Conservation (phyloP, 176 grass and related monocot genomes). For the Carex cristatella region DNA sequence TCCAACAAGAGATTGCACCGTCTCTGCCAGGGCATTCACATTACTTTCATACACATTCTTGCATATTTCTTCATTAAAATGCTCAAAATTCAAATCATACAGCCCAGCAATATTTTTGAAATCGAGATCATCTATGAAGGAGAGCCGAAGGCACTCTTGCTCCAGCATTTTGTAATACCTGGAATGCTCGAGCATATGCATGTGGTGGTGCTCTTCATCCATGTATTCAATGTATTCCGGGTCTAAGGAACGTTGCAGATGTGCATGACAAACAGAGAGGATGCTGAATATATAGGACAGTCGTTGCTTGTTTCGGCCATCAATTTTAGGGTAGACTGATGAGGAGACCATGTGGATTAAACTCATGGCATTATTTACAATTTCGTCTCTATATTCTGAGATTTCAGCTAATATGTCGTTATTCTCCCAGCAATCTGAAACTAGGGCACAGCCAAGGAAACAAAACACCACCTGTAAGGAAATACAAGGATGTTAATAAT, state of each 20-base stretch:
- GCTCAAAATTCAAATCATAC: conserved; percentile 93
- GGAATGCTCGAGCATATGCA: conserved; percentile 66
- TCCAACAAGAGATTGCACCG: conserved; percentile 65
- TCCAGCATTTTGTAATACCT: conserved; percentile 89
- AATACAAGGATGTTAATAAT: conserved; percentile 30
- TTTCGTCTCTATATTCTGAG: conserved; percentile 78
- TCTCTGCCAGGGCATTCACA: conserved; percentile 55
- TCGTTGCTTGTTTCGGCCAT: conserved; percentile 73
- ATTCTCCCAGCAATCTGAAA: conserved; percentile 85
- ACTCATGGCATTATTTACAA: conserved; percentile 63
- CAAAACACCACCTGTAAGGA: conserved; percentile 65
- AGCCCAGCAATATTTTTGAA: conserved; percentile 86
- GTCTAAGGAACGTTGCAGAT: conserved; percentile 48
- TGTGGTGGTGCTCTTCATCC: conserved; percentile 52
- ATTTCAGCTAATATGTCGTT: conserved; percentile 82
- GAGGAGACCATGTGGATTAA: conserved; percentile 72
- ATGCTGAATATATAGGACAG: conserved; percentile 82
- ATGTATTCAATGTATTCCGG: conserved; percentile 45
- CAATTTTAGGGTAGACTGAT: conserved; percentile 74
- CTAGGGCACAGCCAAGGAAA: conserved; percentile 70
- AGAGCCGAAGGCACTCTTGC: conserved; percentile 82
- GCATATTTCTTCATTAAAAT: conserved; percentile 95
- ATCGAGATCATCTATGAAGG: conserved; percentile 67
- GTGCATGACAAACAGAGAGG: conserved; percentile 74
- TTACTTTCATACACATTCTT: conserved; percentile 65